These are phyloP conservation scores for Vanderwaltozyma yarrowii DNA, from an alignment of 805 yeast species.

Conservation along the genomic window DNA sequence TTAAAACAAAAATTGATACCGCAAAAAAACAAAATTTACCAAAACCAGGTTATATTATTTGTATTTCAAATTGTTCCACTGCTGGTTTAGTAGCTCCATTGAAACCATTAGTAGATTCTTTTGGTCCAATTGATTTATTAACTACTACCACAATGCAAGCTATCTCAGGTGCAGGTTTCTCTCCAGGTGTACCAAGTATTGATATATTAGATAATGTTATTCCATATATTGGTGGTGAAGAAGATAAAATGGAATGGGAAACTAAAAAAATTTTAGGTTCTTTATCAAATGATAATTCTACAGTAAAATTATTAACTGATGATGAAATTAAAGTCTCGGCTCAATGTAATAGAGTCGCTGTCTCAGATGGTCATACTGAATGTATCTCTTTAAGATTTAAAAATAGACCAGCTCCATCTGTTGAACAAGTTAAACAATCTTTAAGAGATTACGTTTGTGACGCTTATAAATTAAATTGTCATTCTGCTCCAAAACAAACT, in stretches of 20 bases:
- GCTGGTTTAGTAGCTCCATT: conserved; percentile 96
- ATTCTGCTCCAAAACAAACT: conserved; percentile 87
- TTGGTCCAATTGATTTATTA: conserved; percentile 82
- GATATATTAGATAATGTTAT: conserved; percentile 90
- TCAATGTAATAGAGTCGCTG: conserved; percentile 94
- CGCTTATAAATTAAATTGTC: conserved; percentile 68
- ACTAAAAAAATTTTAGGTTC: conserved; percentile 85
- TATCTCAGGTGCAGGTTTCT: conserved; percentile 95
- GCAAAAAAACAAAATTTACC: conserved; percentile 46
- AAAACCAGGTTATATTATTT: conserved; percentile 75
- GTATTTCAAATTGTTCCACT: conserved; percentile 97
- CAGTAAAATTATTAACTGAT: conserved; percentile 48
- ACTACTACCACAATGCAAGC: conserved; percentile 94
- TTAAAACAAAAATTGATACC: conserved; percentile 39
- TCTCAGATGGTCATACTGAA: conserved; percentile 96
- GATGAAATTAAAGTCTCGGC: conserved; percentile 83
- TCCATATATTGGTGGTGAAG: conserved; percentile 94
- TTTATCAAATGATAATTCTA: conserved; percentile 40
- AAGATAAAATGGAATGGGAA: conserved; percentile 98
- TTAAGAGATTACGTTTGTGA: conserved; percentile 72
- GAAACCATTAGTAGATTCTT: conserved; percentile 81
- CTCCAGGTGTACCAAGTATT: conserved; percentile 95
- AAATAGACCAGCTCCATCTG: conserved; percentile 72
- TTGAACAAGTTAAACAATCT: conserved; percentile 65
- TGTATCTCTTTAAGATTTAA: conserved; percentile 82